These are phyloP conservation scores for Myotisia sp. DNA, from an alignment of 2,329 filamentous ascomycete genomes.

Conservation along the genomic window DNA sequence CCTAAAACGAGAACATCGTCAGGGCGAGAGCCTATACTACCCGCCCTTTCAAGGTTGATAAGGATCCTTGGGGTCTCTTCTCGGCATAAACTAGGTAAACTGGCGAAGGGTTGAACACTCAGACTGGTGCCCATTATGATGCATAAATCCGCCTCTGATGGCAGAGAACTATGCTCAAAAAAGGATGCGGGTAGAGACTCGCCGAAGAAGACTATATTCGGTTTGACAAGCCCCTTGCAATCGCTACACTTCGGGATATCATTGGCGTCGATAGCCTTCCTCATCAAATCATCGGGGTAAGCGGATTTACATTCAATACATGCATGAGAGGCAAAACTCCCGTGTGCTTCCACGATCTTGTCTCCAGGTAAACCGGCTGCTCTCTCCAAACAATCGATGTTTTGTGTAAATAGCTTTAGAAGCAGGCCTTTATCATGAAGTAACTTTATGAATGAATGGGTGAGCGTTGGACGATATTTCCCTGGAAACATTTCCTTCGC, in stretches of 20 bases:
- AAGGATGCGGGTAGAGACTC: slow-evolving; percentile 56
- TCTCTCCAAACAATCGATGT: slow-evolving; percentile 90
- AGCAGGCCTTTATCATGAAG: slow-evolving; percentile 62
- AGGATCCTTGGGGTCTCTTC: slow-evolving; percentile 59
- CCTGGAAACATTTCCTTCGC: slow-evolving; percentile 88
- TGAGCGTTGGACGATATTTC: slow-evolving; percentile 72
- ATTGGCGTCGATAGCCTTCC: slow-evolving; percentile 48
- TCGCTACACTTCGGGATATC: slow-evolving; percentile 56
- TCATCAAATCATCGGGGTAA: slow-evolving; percentile 64
- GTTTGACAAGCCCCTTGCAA: slow-evolving; percentile 74
- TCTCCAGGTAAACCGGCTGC: slow-evolving; percentile 68
- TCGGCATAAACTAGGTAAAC: slow-evolving; percentile 51
- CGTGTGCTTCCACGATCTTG: slow-evolving; percentile 83
- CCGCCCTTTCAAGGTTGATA: slow-evolving; percentile 76
- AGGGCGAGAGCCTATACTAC: slow-evolving; percentile 56
- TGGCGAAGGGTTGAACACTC: slow-evolving; percentile 76
- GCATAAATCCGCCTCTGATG: slow-evolving; percentile 54
- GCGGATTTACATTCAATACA: slow-evolving; percentile 73
- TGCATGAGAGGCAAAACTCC: slow-evolving; percentile 78
- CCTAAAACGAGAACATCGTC: slow-evolving; percentile 79
- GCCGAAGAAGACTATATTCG: slow-evolving; percentile 90
- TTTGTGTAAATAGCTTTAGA: slow-evolving; percentile 85
- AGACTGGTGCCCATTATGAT: slow-evolving; percentile 84
- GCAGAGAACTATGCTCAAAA: slow-evolving; percentile 42
- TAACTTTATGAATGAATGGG: slow-evolving; percentile 76